Evolutionary conservation across 768 basidiomycete genomes (phyloP).

Genomic region (Xerocomellus chrysenteron): DNA sequence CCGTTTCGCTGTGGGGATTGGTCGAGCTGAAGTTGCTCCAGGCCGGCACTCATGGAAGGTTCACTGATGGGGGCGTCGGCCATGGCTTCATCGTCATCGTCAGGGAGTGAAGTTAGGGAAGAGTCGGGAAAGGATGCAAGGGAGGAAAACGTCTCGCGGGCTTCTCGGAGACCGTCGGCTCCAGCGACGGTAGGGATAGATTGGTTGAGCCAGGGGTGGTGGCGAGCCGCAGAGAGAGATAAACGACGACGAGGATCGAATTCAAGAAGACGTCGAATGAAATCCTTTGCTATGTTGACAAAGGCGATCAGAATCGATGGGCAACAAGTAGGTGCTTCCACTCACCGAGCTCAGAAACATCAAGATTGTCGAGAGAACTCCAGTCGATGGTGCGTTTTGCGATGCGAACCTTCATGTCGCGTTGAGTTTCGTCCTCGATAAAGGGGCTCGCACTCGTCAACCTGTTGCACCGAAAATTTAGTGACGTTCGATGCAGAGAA

Average conservation of each 20-base stretch:
- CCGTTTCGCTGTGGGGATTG: slow-evolving; percentile 9
- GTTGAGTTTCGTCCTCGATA: slow-evolving; percentile 64
- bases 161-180: not conserved
- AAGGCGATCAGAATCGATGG: not conserved
- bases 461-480: slow-evolving; percentile 41
- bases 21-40: slow-evolving; percentile 35
- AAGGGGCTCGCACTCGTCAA: slow-evolving; percentile 78
- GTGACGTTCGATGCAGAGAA: not conserved
- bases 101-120: slow-evolving; percentile 23
- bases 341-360: slow-evolving; percentile 51
- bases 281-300: slow-evolving; percentile 58
- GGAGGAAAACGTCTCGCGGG: slow-evolving; percentile 3
- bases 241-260: slow-evolving; percentile 66
- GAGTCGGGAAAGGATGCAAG: slow-evolving; percentile 14
- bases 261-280: slow-evolving; percentile 65
- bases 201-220: slow-evolving; percentile 72
- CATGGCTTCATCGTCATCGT: slow-evolving; percentile 22
- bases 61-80: slow-evolving; percentile 9
- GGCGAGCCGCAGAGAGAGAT: slow-evolving; percentile 63
- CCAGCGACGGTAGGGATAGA: not conserved
- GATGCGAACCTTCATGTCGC: slow-evolving; percentile 63
- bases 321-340: not conserved
- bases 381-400: slow-evolving; percentile 62
- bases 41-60: slow-evolving; percentile 32
- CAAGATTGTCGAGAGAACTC: slow-evolving; percentile 40